A percentile compares a stretch with the other conserved stretches of the same genome.
These are phyloP conservation scores for Gossypium aridum DNA, from an alignment of 441 rosid species.

Conservation along the genomic window DNA sequence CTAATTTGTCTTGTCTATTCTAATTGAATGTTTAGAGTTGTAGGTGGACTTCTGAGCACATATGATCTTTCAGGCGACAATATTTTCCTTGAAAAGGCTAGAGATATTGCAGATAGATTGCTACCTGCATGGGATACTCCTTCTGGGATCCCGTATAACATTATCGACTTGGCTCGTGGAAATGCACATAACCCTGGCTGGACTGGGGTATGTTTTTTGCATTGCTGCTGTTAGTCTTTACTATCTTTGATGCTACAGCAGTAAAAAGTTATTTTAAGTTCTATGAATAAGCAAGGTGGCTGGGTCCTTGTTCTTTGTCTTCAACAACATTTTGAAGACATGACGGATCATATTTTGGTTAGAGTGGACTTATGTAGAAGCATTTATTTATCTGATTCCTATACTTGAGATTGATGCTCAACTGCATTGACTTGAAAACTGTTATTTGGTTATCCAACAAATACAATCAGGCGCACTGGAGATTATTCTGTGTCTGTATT, in stretches of 20 bases:
- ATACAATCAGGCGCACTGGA: not conserved
- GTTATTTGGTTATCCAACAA: not conserved
- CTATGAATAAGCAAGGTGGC: too few species aligned
- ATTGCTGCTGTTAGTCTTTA: not conserved
- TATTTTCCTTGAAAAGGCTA: conserved; percentile 87
- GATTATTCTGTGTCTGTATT: not conserved
- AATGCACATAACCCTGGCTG: conserved; percentile 80
- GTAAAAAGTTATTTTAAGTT: too few species aligned
- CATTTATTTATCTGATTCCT: not conserved
- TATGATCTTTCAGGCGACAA: conserved; percentile 91
- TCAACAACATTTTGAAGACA: not conserved
- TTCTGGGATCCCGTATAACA: conserved; percentile 84
- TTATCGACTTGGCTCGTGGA: conserved; percentile 78
- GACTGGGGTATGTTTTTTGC: conserved; percentile 74
- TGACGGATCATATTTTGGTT: not conserved
- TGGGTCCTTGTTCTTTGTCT: not conserved
- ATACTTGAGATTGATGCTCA: not conserved
- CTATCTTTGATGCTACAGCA: not conserved
- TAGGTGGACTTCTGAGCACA: conserved; percentile 96
- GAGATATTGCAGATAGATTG: conserved; percentile 90
- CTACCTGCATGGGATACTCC: conserved; percentile 90
- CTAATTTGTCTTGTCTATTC: not conserved
- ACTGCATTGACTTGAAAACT: conserved; percentile 2
- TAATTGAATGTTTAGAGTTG: conserved; percentile 56
- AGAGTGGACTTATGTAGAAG: not conserved